phyloP scores from a whole-genome alignment of 139 green algal species.

The Micromonas commoda region DNA sequence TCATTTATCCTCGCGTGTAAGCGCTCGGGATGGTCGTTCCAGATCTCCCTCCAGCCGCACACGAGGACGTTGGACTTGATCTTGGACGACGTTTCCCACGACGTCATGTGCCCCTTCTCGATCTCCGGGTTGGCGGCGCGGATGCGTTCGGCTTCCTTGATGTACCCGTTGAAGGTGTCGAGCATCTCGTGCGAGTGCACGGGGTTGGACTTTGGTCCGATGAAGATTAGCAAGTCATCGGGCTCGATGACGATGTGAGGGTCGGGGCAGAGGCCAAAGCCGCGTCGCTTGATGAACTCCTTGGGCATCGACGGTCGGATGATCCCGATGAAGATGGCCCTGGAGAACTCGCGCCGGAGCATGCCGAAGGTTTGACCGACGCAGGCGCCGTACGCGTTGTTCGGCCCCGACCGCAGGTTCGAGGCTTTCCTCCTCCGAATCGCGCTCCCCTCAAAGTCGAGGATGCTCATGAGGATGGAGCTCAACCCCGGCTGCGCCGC shows the following conservation, averaged over 20 bases:
- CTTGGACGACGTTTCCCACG: neutral
- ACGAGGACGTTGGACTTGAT: neutral
- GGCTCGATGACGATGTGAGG: neutral
- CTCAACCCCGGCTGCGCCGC: neutral
- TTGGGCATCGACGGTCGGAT: neutral
- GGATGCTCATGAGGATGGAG: neutral
- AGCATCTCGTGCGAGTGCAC: neutral
- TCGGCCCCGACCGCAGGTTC: neutral
- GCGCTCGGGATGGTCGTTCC: neutral
- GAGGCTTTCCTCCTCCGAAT: neutral
- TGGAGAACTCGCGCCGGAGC: neutral
- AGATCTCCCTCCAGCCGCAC: neutral
- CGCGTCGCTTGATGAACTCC: neutral
- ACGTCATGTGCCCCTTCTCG: neutral
- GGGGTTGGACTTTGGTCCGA: neutral
- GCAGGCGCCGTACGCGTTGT: neutral
- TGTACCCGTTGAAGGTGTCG: neutral
- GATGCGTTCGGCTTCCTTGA: neutral
- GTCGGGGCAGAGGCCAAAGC: neutral
- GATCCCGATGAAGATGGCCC: neutral
- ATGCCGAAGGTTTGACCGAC: neutral
- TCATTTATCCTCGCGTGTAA: neutral
- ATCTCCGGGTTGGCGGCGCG: neutral
- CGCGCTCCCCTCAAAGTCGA: neutral
- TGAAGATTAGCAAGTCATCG: neutral